phyloP scores from a whole-genome alignment of 2,329 filamentous ascomycete species.

The Trichoderma koningiopsis region DNA sequence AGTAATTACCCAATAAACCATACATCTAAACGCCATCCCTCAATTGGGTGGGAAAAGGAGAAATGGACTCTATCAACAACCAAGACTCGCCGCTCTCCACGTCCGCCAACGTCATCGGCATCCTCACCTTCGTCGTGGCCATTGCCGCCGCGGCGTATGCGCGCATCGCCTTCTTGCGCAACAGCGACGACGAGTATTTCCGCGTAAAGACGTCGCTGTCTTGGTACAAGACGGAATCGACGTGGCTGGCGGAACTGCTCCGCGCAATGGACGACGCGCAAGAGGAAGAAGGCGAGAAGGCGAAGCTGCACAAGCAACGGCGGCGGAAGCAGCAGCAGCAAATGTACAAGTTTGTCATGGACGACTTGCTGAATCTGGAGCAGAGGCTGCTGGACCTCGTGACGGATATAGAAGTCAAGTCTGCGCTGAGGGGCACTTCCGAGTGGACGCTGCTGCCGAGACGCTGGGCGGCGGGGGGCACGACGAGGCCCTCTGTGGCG shows the following conservation, averaged over 20 bases:
- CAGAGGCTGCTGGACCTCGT: slow-evolving; percentile 49
- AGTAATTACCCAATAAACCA: not conserved
- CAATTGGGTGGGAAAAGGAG: not conserved
- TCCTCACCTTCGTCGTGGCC: slow-evolving; percentile 52
- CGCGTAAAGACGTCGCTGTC: slow-evolving; percentile 49
- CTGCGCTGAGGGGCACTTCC: slow-evolving; percentile 26
- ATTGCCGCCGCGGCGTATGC: slow-evolving; percentile 48
- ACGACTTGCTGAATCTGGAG: slow-evolving; percentile 46
- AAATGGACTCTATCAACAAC: slow-evolving; percentile 33
- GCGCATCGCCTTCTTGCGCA: slow-evolving; percentile 48
- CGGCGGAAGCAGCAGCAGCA: slow-evolving; percentile 39
- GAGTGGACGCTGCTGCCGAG: slow-evolving; percentile 43
- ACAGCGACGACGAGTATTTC: slow-evolving; percentile 51
- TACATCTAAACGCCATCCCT: not conserved
- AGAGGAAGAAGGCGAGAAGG: not conserved
- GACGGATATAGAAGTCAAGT: slow-evolving; percentile 44
- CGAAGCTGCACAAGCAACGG: not conserved
- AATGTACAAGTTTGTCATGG: slow-evolving; percentile 53
- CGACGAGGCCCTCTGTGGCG: slow-evolving; percentile 41
- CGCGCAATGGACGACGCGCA: slow-evolving; percentile 33
- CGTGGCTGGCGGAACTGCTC: slow-evolving; percentile 49
- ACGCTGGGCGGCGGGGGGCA: slow-evolving; percentile 43
- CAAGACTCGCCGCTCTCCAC: slow-evolving; percentile 50
- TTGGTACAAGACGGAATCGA: slow-evolving; percentile 54
- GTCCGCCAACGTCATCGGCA: slow-evolving; percentile 47